A percentile compares a stretch with the other conserved stretches of the same genome.
These are phyloP conservation scores for Rhizopogon vesiculosus DNA, from an alignment of 768 basidiomycete species.

Conservation along the genomic window DNA sequence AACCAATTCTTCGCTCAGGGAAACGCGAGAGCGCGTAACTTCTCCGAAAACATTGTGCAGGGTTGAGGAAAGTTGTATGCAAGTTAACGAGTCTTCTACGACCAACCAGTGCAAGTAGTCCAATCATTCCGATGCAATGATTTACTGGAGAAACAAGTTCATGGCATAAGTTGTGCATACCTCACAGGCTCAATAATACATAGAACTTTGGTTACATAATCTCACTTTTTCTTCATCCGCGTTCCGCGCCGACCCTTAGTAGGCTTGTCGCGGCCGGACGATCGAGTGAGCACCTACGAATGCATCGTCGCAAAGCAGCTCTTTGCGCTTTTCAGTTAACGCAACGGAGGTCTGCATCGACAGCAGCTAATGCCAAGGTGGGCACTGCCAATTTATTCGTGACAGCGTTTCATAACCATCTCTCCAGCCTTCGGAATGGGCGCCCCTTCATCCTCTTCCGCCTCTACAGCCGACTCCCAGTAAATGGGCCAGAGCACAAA, in stretches of 20 bases:
- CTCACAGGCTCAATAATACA: too few species aligned
- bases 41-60: slow-evolving; percentile 12
- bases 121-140: not conserved
- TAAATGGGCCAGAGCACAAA: slow-evolving; percentile 7
- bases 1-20: slow-evolving; percentile 38
- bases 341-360: slow-evolving; percentile 2
- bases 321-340: not conserved
- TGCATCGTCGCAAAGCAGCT: slow-evolving; percentile 2
- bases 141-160: not conserved
- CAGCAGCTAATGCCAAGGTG: slow-evolving; percentile 2
- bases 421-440: slow-evolving; percentile 4
- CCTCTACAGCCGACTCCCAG: slow-evolving; percentile 4
- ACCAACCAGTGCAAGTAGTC: not conserved
- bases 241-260: too few species aligned
- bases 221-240: not conserved
- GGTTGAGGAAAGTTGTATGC: not conserved
- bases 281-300: not conserved
- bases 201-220: not conserved
- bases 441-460: not conserved
- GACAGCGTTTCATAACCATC: not conserved
- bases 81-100: not conserved
- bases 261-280: too few species aligned
- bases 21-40: slow-evolving; percentile 51
- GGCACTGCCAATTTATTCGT: not conserved
- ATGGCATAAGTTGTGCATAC: not conserved